Evolutionary conservation across 176 grass and related monocot species (phyloP).

Genomic region (Melocanna baccifera): DNA sequence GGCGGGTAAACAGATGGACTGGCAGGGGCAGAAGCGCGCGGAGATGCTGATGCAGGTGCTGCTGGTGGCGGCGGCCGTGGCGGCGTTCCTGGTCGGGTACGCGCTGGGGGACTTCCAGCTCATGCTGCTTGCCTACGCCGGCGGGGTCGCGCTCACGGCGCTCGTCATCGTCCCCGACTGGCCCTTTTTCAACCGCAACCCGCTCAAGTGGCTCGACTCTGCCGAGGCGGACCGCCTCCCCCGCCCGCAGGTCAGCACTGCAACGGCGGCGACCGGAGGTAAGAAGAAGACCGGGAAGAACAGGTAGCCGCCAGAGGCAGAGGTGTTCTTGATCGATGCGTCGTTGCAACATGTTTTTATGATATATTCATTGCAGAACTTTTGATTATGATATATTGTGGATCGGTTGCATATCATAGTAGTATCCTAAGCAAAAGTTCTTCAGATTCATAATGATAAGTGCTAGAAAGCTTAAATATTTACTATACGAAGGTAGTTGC

Average conservation of each 20-base stretch:
- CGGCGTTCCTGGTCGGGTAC: conserved; percentile 60
- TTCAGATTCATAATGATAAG: neutral
- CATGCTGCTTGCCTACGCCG: conserved; percentile 84
- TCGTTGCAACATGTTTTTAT: conserved; percentile 4
- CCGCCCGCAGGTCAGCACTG: conserved; percentile 54
- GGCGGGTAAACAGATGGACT: conserved; percentile 60
- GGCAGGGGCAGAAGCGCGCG: conserved; percentile 89
- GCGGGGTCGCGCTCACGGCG: conserved; percentile 76
- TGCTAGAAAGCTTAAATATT: neutral
- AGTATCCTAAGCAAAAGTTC: neutral
- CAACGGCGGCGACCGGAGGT: neutral
- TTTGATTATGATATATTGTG: conserved; percentile 10
- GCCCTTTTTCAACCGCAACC: conserved; percentile 76
- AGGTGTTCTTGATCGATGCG: neutral
- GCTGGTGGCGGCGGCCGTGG: conserved; percentile 59
- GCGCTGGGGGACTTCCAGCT: conserved; percentile 60
- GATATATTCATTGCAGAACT: conserved; percentile 4
- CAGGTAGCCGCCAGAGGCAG: conserved; percentile 35
- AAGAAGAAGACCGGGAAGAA: conserved; percentile 90
- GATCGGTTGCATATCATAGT: neutral
- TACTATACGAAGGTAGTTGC: neutral
- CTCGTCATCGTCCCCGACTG: conserved; percentile 80
- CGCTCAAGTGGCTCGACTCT: conserved; percentile 80
- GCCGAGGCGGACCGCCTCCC: conserved; percentile 73
- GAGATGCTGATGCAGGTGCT: conserved; percentile 95